A percentile compares a stretch with the other conserved stretches of the same genome.
Evolutionary conservation across 495 filamentous ascomycete species (phyloP).

Genomic region (Lindgomyces ingoldianus): DNA sequence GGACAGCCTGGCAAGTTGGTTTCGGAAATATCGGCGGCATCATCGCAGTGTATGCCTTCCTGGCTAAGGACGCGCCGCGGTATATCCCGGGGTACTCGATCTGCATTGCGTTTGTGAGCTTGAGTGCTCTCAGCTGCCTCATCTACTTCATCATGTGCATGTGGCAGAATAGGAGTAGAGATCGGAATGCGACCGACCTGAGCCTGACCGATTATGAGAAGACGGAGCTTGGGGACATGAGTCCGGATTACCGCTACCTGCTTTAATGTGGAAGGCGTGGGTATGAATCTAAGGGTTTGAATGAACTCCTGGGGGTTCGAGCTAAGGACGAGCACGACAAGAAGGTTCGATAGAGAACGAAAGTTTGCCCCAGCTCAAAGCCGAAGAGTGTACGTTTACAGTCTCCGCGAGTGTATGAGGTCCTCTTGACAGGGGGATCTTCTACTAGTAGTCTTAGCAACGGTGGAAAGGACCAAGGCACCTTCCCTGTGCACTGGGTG

Average conservation of each 20-base stretch:
- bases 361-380: too few relatives aligned
- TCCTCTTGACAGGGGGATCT: too few relatives aligned
- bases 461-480: too few relatives aligned
- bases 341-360: too few relatives aligned
- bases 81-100: slow-evolving; percentile 79
- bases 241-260: slow-evolving; percentile 63
- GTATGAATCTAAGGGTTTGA: background rate
- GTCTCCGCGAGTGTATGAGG: too few relatives aligned
- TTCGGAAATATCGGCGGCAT: slow-evolving; percentile 97
- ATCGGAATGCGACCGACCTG: slow-evolving; percentile 53
- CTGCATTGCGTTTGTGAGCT: slow-evolving; percentile 69
- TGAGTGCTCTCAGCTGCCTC: slow-evolving; percentile 62
- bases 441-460: too few relatives aligned
- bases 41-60: slow-evolving; percentile 82
- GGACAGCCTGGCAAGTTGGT: slow-evolving; percentile 84
- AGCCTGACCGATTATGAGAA: slow-evolving; percentile 72
- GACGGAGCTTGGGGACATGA: slow-evolving; percentile 69
- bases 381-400: too few relatives aligned
- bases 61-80: slow-evolving; percentile 66
- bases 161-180: slow-evolving; percentile 67
- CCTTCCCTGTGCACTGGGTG: too few relatives aligned
- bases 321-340: too few relatives aligned
- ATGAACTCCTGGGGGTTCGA: too few relatives aligned
- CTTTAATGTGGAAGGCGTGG: slow-evolving; percentile 48
- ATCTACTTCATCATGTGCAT: slow-evolving; percentile 62